Base-by-base conservation (phyloP, 2,329 filamentous ascomycete species). In the Rosellinia necatrix region DNA sequence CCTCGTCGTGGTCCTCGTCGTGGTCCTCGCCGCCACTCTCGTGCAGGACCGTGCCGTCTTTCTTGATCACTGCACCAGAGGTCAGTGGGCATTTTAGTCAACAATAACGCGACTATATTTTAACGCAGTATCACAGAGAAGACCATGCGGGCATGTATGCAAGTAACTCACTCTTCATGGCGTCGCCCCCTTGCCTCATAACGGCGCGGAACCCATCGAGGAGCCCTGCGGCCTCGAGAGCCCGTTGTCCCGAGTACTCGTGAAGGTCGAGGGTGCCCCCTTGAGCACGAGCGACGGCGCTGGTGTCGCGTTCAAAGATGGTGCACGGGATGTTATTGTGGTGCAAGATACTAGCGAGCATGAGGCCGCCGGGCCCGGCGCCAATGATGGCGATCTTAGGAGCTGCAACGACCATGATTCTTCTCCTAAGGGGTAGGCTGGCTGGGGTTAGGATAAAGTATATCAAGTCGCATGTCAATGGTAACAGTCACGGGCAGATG, bases 261-360 rank as follows among this genome's bases (percentile, higher is more conserved):
- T 72, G 71, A 49, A 83, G 79, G 47, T 81, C 81, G 4, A 83
- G 68, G 22, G 80, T 80, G 1, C 79, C 81, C 2, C 80, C 79
- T 3, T 81, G 73, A 0, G 78, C 78, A 29, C 77, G 78, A 9
- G 40, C 58, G 2, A 54, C 51, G 7, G 57, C 51, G 53, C 58
- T 62, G 32, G 34, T 57, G 15, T 73, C 68, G 3, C 67, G 65
- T 56, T 74, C 71, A 40, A 69, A 74, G 13, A 74, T 43, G 7
- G 55, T 63, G 41, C 48, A 64, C 6, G 56, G 24, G 27, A 71
- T 69, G 13, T 58, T 56, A 40, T 68, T 64, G 25, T 56, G 60
- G 44, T 68, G 63, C 15, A 72, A 53, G 41, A 72, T 68, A 27
- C 62, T 62, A 3, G 68, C 70, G 35, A 72, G 65, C 13, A 64